Percentiles rank a stretch among this genome's conserved stretches.
These are phyloP conservation scores for Exophiala sp. DNA, from an alignment of 2,329 filamentous ascomycete genomes.

Conservation along the genomic window DNA sequence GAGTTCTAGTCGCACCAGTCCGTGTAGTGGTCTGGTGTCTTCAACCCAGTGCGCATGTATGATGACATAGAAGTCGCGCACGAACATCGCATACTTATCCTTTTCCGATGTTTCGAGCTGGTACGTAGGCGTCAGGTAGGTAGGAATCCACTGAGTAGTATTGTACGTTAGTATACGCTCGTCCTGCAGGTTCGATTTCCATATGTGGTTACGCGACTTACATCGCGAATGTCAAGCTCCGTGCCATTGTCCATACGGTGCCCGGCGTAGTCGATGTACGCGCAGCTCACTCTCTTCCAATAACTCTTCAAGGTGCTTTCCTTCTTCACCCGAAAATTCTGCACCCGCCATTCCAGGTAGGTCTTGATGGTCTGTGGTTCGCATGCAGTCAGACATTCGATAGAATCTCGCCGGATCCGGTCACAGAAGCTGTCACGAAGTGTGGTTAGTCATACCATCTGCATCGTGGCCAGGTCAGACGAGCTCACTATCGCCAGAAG, in stretches of 20 bases:
- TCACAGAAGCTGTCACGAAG: not conserved
- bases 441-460: not conserved
- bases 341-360: conserved; percentile 6
- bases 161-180: too few relatives aligned
- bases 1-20: too few relatives aligned
- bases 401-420: not conserved
- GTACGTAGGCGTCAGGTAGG: too few relatives aligned
- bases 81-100: too few relatives aligned
- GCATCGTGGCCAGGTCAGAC: not conserved
- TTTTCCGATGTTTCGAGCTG: too few relatives aligned
- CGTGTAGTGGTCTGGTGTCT: too few relatives aligned
- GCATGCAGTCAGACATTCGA: not conserved
- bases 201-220: too few relatives aligned
- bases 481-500: conserved; percentile 3
- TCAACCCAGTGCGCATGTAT: too few relatives aligned
- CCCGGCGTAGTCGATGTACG: conserved; percentile 1
- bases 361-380: conserved; percentile 2
- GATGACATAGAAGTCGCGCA: too few relatives aligned
- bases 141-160: too few relatives aligned
- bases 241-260: conserved; percentile 6
- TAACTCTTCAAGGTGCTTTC: conserved; percentile 8
- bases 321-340: conserved; percentile 4
- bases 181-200: too few relatives aligned
- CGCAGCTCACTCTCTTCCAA: conserved; percentile 4
- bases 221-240: conserved; percentile 4